Evolutionary conservation across 257 asterid species (phyloP), one percentile per base, ranked within the genome.

Genomic region (Galeopsis tetrahit): DNA sequence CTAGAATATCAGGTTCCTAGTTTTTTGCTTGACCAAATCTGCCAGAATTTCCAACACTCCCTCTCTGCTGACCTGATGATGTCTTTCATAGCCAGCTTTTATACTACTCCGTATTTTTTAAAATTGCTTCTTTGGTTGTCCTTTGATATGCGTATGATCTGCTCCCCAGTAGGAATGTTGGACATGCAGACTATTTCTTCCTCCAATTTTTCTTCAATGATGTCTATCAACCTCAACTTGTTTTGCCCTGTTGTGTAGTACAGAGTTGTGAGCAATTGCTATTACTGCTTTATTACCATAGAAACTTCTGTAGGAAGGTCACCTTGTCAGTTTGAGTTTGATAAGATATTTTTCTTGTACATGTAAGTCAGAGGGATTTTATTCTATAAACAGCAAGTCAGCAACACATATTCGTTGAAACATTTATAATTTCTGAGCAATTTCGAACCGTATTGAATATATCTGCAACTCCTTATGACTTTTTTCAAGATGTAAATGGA

Each of bases 21-120:
- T 9, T 10, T 33, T 59, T 59, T 59, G 65, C 39, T 59, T 59
- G 38, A 33, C 42, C 65, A 33, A 56, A 34, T 59, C 17, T 32
- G 39, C 66, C 35, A 7, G 34, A 21, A 15, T 53, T 53, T 57
- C 39, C 14, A 4, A 28, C 6, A 31, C 62, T 3, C 36, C 38
- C 13, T 31, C 7, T 57, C 7, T 8, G 15, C 13, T 57, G 38
- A 21, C 63, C 14, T 57, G 38, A 10, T 4, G 14, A 57, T 57
- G 63, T 57, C 60, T 53, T 6, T 9, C 0, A 6, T 55, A 51
- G 31, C 31, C 32, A 15, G 58, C 58, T n/a, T 14, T 6, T 51
- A 15, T 51, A 15, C 58, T 15, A n/a, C n/a, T n/a, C n/a, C n/a
- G n/a, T n/a, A n/a, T 4, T 51, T 4, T 51, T 14, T 3, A 51